Evolutionary conservation across 2,329 filamentous ascomycete species (phyloP).

Genomic region (Harringtonia lauricola): DNA sequence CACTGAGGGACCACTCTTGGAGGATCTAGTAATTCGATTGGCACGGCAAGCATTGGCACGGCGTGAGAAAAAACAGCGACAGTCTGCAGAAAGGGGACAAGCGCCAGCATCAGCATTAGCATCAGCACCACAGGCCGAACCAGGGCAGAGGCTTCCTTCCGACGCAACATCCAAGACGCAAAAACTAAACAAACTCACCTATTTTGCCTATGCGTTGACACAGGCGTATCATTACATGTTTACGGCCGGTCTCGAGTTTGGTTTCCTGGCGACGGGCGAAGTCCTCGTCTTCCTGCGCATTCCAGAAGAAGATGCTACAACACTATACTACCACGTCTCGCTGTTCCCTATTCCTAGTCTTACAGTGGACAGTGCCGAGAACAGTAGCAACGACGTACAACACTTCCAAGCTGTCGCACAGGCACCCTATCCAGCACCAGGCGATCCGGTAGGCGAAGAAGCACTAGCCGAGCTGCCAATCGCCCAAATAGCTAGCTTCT

Average conservation of each 20-base stretch:
- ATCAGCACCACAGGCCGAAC: neutral
- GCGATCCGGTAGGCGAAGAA: constrained; percentile 2
- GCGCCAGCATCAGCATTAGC: neutral
- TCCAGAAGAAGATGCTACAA: constrained; percentile 3
- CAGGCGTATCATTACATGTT: constrained; percentile 8
- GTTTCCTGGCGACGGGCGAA: constrained; percentile 4
- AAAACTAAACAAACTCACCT: constrained; percentile 4
- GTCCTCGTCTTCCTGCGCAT: constrained; percentile 7
- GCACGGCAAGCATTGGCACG: constrained; percentile 4
- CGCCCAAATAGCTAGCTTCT: constrained; percentile 5
- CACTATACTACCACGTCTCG: neutral
- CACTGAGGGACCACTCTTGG: neutral
- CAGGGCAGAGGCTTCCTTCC: neutral
- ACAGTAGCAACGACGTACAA: constrained; percentile 1
- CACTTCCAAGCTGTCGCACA: neutral
- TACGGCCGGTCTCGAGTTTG: constrained; percentile 6
- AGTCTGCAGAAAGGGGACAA: neutral
- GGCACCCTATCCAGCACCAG: constrained; percentile 1
- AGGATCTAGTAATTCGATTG: constrained; percentile 5
- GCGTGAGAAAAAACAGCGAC: neutral
- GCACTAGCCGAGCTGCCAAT: constrained; percentile 4
- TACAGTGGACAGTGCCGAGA: neutral
- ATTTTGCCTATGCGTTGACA: constrained; percentile 5
- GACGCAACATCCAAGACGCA: constrained; percentile 1
- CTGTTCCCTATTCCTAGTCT: too few species aligned